A percentile compares a stretch with the other conserved stretches of the same genome.
phyloP scores from a whole-genome alignment of 1,284 basidiomycete genomes.

The Naganishia liquefaciens region DNA sequence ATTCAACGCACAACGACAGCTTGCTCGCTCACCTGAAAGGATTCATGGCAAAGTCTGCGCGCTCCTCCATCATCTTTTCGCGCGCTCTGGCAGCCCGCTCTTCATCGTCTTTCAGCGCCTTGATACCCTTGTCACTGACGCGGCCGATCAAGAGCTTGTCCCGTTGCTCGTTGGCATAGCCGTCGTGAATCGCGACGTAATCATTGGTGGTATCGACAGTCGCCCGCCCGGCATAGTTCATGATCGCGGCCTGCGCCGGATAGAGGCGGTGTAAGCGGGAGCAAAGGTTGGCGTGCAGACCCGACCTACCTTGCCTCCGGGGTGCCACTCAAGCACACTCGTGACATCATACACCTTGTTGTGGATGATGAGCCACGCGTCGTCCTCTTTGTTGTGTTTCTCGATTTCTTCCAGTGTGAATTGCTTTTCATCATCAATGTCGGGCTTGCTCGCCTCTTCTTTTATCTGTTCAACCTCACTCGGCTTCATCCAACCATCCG shows the following conservation, averaged over 20 bases:
- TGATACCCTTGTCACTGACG: conserved; percentile 33
- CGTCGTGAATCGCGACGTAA: conserved; percentile 36
- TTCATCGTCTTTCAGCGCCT: conserved; percentile 34
- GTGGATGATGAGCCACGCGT: conserved; percentile 36
- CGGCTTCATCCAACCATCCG: conserved; percentile 36
- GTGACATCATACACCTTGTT: conserved; percentile 38
- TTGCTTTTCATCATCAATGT: conserved; percentile 28
- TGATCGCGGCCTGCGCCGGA: conserved; percentile 31
- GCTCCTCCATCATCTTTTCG: conserved; percentile 28
- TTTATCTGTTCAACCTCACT: conserved; percentile 31
- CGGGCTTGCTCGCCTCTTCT: conserved; percentile 19
- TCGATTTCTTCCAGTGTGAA: conserved; percentile 33
- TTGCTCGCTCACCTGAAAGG: conserved; percentile 29
- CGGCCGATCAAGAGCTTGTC: conserved; percentile 35
- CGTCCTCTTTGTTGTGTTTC: conserved; percentile 33
- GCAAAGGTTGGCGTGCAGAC: neutral
- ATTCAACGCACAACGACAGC: neutral
- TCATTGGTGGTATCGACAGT: conserved; percentile 34
- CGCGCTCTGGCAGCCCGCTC: conserved; percentile 30
- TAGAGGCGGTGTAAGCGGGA: too few species aligned
- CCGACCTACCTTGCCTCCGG: conserved; percentile 30
- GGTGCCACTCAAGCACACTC: conserved; percentile 34
- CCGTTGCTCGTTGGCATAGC: conserved; percentile 35
- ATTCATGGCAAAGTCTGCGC: conserved; percentile 31
- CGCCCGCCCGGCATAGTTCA: conserved; percentile 36